These are phyloP conservation scores for Mycena epipterygia DNA, from an alignment of 768 basidiomycete species.

Conservation along the genomic window DNA sequence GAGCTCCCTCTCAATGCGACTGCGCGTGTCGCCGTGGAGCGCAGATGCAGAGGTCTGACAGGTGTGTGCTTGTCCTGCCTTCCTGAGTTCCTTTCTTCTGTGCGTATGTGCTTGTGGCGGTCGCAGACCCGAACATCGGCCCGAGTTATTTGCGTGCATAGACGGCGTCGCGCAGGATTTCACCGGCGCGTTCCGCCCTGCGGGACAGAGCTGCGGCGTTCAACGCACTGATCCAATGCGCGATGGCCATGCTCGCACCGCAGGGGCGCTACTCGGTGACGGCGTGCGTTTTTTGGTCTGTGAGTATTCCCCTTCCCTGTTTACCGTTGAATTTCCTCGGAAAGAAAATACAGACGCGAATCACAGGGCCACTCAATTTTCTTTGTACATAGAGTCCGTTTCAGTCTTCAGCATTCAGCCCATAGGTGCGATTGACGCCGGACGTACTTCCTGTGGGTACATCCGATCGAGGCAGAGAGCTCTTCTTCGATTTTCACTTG, in stretches of 20 bases:
- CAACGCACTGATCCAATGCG: constrained; percentile 78
- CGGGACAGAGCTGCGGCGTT: constrained; percentile 74
- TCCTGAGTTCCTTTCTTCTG: neutral
- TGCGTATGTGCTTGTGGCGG: neutral
- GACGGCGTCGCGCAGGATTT: constrained; percentile 74
- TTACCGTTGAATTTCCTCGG: too few species aligned
- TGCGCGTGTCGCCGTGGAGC: constrained; percentile 79
- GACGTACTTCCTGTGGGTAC: too few species aligned
- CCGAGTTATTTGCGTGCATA: constrained; percentile 88
- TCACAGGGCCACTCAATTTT: too few species aligned
- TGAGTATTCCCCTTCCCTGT: too few species aligned
- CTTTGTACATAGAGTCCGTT: too few species aligned
- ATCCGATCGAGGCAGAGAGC: too few species aligned
- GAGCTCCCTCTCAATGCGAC: constrained; percentile 73
- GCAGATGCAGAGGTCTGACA: constrained; percentile 82
- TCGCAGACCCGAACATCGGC: constrained; percentile 88
- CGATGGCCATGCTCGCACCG: constrained; percentile 73
- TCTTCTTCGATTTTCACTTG: too few species aligned
- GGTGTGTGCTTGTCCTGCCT: constrained; percentile 76
- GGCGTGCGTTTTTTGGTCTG: constrained; percentile 87
- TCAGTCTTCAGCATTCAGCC: too few species aligned
- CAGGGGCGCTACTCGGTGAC: constrained; percentile 91
- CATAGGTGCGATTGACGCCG: too few species aligned
- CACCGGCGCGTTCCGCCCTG: constrained; percentile 67
- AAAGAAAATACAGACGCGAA: too few species aligned